Evolutionary conservation across 1,139 yeast species (phyloP).

Genomic region (Taphrina pruni): DNA sequence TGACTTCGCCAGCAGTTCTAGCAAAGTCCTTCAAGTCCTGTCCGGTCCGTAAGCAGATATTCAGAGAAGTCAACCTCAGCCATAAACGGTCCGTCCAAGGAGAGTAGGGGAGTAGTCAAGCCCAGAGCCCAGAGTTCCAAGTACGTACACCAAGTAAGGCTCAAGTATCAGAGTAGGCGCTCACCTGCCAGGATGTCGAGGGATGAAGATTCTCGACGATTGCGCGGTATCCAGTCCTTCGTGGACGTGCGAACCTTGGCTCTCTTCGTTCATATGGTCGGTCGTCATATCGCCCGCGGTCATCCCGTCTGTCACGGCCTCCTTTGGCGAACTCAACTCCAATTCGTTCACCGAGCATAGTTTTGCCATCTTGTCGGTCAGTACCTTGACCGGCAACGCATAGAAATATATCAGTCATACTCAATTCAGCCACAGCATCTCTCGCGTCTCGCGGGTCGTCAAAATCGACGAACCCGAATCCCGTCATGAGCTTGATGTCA

Average conservation of each 20-base stretch:
- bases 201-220: conserved; percentile 48
- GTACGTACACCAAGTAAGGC: conserved; percentile 35
- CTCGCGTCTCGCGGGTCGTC: conserved; percentile 48
- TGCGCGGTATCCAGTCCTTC: conserved; percentile 48
- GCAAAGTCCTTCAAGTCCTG: conserved; percentile 48
- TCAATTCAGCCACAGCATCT: conserved; percentile 46
- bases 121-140: conserved; percentile 34
- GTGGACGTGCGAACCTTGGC: conserved; percentile 47
- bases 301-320: conserved; percentile 46
- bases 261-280: conserved; percentile 44
- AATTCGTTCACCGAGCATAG: conserved; percentile 47
- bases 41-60: conserved; percentile 43
- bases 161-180: conserved; percentile 43
- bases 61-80: conserved; percentile 3
- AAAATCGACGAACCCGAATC: conserved; percentile 47
- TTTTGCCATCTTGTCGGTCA: conserved; percentile 49
- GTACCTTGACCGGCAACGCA: conserved; percentile 9
- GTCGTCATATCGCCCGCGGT: conserved; percentile 45
- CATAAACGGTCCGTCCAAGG: conserved; percentile 25
- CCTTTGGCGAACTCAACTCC: conserved; percentile 53
- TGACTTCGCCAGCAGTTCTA: conserved; percentile 47
- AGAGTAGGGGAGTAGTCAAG: conserved; percentile 18
- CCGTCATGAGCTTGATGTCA: conserved; percentile 47
- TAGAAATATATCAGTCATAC: conserved; percentile 29
- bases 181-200: conserved; percentile 50